Evolutionary conservation across 768 basidiomycete species (phyloP).

Genomic region (Auriscalpium microsporum): DNA sequence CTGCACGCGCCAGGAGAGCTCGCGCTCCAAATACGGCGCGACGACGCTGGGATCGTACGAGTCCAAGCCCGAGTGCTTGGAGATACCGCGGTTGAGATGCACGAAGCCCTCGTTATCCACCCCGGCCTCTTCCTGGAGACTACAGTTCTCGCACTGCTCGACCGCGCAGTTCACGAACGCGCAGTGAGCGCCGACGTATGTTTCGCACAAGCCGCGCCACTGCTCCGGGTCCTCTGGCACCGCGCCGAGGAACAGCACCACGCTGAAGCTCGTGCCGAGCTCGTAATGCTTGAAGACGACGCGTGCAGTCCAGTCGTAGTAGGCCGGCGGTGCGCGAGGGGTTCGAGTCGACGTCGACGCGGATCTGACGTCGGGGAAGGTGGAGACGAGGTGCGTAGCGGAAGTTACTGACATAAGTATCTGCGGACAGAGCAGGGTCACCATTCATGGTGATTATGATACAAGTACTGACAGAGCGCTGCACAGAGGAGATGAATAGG

Average conservation of each 20-base stretch:
- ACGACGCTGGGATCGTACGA: conserved; percentile 32
- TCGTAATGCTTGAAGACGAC: conserved; percentile 36
- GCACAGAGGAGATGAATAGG: too few species aligned
- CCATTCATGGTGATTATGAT: too few species aligned
- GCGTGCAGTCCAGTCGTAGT: conserved; percentile 34
- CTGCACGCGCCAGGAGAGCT: conserved; percentile 34
- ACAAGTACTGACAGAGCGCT: too few species aligned
- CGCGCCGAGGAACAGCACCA: conserved; percentile 38
- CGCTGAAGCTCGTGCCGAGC: conserved; percentile 32
- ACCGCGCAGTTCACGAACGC: conserved; percentile 32
- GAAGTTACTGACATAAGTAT: too few species aligned
- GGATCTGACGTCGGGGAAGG: too few species aligned
- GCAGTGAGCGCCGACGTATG: conserved; percentile 34
- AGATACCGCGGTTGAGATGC: conserved; percentile 31
- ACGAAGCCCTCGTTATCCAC: conserved; percentile 36
- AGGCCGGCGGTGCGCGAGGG: not conserved
- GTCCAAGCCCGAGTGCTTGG: conserved; percentile 15
- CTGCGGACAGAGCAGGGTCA: too few species aligned
- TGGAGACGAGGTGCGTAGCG: too few species aligned
- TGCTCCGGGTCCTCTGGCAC: conserved; percentile 29
- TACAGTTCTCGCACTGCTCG: conserved; percentile 33
- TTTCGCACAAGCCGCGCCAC: conserved; percentile 27
- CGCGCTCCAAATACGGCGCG: conserved; percentile 30
- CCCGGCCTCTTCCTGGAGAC: conserved; percentile 16
- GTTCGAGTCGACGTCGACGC: too few species aligned